Percentiles rank a stretch among this genome's conserved stretches.
These are phyloP conservation scores for Rubus parviflorus DNA, from an alignment of 306 rosid species.

Conservation along the genomic window DNA sequence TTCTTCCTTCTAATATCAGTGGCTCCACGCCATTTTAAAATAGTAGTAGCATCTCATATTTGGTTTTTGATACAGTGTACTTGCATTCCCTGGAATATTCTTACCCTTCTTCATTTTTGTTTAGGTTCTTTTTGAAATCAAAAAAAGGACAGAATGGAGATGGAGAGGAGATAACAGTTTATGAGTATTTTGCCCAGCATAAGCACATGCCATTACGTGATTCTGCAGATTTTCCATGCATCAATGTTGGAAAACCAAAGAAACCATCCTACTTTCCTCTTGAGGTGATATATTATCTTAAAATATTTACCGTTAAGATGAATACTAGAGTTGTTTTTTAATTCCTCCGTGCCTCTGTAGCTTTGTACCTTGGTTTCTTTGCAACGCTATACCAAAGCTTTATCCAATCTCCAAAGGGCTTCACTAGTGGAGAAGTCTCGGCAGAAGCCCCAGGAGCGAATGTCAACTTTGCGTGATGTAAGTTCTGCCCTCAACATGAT, in stretches of 20 bases:
- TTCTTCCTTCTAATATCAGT: background rate
- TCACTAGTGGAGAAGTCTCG: slow-evolving; percentile 41
- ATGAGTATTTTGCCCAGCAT: slow-evolving; percentile 26
- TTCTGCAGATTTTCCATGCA: slow-evolving; percentile 51
- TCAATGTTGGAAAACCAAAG: slow-evolving; percentile 52
- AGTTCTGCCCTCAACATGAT: background rate
- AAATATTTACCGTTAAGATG: background rate
- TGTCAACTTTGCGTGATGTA: slow-evolving; percentile 32
- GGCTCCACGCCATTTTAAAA: too few species aligned
- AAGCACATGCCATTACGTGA: slow-evolving; percentile 15
- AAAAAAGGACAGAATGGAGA: slow-evolving; percentile 25
- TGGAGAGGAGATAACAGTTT: slow-evolving; percentile 44
- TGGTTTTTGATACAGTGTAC: background rate
- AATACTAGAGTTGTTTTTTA: background rate
- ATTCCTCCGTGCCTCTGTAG: slow-evolving; percentile 25
- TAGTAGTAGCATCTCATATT: background rate
- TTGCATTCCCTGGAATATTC: background rate
- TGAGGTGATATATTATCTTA: slow-evolving; percentile 25
- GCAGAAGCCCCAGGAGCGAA: slow-evolving; percentile 40
- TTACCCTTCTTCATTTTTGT: slow-evolving; percentile 19
- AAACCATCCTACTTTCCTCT: slow-evolving; percentile 41
- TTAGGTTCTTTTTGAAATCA: slow-evolving; percentile 2
- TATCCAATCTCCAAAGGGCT: slow-evolving; percentile 47
- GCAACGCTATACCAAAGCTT: slow-evolving; percentile 51
- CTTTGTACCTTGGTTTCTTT: slow-evolving; percentile 41